Percentiles rank a stretch among this genome's conserved stretches.
phyloP scores from a whole-genome alignment of 2,329 filamentous ascomycete species.

The Balansia obtecta region DNA sequence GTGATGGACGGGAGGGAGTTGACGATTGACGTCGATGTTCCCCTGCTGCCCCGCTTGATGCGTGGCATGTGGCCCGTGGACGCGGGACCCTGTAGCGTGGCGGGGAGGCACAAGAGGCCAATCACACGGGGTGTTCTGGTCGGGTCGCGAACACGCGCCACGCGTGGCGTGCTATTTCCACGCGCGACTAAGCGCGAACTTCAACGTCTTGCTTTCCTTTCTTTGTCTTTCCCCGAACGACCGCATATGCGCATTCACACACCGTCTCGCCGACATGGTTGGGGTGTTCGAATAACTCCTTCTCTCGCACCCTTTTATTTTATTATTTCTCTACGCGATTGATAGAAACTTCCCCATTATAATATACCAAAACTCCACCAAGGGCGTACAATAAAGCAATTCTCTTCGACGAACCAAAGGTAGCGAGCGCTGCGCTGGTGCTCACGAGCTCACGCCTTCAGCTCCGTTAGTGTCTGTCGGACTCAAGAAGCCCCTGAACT shows the following conservation, averaged over 20 bases:
- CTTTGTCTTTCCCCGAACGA: not conserved
- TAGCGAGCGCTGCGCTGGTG: too few species aligned
- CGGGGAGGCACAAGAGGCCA: not conserved
- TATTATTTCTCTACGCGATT: too few species aligned
- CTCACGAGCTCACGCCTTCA: too few species aligned
- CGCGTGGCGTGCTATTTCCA: not conserved
- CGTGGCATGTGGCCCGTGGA: not conserved
- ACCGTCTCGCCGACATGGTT: too few species aligned
- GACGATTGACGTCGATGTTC: not conserved
- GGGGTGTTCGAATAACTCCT: too few species aligned
- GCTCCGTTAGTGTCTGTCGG: too few species aligned
- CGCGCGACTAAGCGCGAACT: not conserved
- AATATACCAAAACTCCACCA: too few species aligned
- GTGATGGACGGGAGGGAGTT: constrained; percentile 1
- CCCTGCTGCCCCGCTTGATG: not conserved
- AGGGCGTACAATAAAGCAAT: too few species aligned
- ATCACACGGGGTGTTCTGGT: not conserved
- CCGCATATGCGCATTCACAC: not conserved
- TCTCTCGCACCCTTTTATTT: too few species aligned
- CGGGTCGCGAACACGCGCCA: constrained; percentile 1
- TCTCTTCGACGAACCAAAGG: too few species aligned
- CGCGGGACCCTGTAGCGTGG: not conserved
- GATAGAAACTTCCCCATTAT: too few species aligned
- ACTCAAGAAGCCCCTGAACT: too few species aligned
- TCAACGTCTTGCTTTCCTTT: not conserved